Base-by-base conservation (phyloP, 805 yeast species). In the Lipomyces sp. region DNA sequence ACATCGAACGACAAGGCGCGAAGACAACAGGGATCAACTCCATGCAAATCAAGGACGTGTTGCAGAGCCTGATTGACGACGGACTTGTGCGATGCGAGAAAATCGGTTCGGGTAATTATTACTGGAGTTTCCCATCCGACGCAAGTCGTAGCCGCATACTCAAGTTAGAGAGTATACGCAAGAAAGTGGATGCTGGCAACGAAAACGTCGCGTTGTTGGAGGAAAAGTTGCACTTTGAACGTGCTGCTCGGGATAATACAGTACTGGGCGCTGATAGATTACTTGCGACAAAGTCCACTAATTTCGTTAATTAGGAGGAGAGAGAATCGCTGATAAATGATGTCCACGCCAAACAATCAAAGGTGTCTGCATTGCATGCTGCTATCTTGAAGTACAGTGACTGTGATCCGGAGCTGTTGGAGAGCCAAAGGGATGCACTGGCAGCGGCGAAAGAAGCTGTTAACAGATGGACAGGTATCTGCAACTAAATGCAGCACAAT, bases 31-130 rank as follows among this genome's bases (percentile, higher is more conserved):
- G 86, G 0, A 80, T 85, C 5, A 80, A 84, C n/a, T 73, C 85
- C 0, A 84, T 85, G 84, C 82, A 83, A 60, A 83, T 85, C 53
- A 85, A 86, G 70, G 86, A 83, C 8, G 68, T 85, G 1, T 69
- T 85, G 8, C 83, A 82, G 53, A 69, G 73, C 2, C 77, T 85
- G 64, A 72, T 84, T 8, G 87, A 84, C 68, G 89, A 85, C 61
- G 82, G 79, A 32, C 70, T 84, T 37, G 79, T 85, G 6, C 80
- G 80, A 55, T 79, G 80, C 51, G 86, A 84, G 66, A 86, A 86
- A 73, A 85, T 89, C 73, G 90, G 89, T 0, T 77, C 78, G 82
- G 73, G 76, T 74, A 67, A 77, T 75, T 64, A 79, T 77, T 67
- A 67, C 73, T 67, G 63, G 72, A 55, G 71, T 51, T 64, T 65